These are phyloP conservation scores for Arabis hirsuta DNA, from an alignment of 345 rosid species.

Conservation along the genomic window DNA sequence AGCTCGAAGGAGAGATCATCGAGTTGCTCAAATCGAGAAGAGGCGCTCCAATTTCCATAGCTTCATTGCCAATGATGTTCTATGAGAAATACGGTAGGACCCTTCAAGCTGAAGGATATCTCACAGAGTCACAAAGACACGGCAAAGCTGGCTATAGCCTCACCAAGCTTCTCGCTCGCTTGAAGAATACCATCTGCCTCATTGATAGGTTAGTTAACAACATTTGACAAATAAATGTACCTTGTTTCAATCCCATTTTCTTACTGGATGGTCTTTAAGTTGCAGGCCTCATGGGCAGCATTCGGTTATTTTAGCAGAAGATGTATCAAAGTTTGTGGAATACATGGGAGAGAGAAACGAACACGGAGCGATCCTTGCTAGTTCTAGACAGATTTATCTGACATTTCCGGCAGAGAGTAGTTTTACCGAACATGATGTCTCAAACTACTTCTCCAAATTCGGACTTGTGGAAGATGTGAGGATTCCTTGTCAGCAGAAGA, in stretches of 20 bases:
- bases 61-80: constrained; percentile 90
- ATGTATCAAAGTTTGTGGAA: constrained; percentile 67
- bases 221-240: background rate
- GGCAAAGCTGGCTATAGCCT: constrained; percentile 94
- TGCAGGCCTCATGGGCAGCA: constrained; percentile 97
- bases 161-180: constrained; percentile 87
- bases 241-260: background rate
- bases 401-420: constrained; percentile 95
- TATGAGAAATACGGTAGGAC: constrained; percentile 80
- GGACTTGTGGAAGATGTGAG: constrained; percentile 95
- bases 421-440: constrained; percentile 85
- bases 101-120: constrained; percentile 97
- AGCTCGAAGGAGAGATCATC: constrained; percentile 78
- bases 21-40: constrained; percentile 79
- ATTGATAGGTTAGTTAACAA: constrained; percentile 67
- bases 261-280: constrained; percentile 17
- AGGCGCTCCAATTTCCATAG: constrained; percentile 92
- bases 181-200: constrained; percentile 82
- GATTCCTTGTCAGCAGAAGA: constrained; percentile 91
- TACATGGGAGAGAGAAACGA: constrained; percentile 60
- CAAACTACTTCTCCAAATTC: constrained; percentile 76
- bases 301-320: constrained; percentile 84
- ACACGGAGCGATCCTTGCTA: constrained; percentile 60
- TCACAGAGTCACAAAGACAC: constrained; percentile 96
- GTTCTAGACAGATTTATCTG: constrained; percentile 88